These are phyloP conservation scores for Babesia sp. DNA, from an alignment of 169 alveolate genomes.

Conservation along the genomic window DNA sequence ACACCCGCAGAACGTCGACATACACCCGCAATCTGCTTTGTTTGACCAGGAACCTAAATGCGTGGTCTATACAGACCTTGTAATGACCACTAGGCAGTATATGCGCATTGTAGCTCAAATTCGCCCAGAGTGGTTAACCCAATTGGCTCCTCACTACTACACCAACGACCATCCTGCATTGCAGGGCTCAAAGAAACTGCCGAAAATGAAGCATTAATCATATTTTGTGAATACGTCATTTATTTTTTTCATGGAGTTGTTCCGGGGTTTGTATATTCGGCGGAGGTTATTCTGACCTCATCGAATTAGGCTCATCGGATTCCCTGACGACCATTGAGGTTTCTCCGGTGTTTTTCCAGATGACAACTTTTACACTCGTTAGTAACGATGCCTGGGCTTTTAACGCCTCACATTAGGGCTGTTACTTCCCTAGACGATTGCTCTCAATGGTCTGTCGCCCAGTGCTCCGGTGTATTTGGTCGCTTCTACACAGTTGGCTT, in stretches of 20 bases:
- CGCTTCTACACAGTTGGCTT: too few species aligned
- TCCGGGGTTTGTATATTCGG: not conserved
- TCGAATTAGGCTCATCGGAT: too few species aligned
- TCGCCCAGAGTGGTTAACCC: conserved; percentile 92
- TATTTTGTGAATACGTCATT: too few species aligned
- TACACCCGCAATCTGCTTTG: conserved; percentile 93
- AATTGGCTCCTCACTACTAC: conserved; percentile 97
- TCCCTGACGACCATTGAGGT: too few species aligned
- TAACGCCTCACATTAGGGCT: too few species aligned
- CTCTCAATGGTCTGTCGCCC: too few species aligned
- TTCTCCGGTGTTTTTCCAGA: not conserved
- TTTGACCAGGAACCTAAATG: conserved; percentile 86
- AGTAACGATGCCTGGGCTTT: too few species aligned
- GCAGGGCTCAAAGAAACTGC: conserved; percentile 21
- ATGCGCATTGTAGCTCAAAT: conserved; percentile 93
- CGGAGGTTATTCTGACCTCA: not conserved
- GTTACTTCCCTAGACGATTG: too few species aligned
- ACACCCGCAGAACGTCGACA: conserved; percentile 91
- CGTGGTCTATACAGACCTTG: conserved; percentile 94
- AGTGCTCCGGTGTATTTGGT: too few species aligned
- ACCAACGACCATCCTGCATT: conserved; percentile 54
- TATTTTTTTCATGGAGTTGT: not conserved
- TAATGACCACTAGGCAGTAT: conserved; percentile 93
- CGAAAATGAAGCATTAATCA: conserved; percentile 12
- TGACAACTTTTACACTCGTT: not conserved